phyloP scores from a whole-genome alignment of 371 early-diverging fungal genomes.

The Dichotomocladium elegans region DNA sequence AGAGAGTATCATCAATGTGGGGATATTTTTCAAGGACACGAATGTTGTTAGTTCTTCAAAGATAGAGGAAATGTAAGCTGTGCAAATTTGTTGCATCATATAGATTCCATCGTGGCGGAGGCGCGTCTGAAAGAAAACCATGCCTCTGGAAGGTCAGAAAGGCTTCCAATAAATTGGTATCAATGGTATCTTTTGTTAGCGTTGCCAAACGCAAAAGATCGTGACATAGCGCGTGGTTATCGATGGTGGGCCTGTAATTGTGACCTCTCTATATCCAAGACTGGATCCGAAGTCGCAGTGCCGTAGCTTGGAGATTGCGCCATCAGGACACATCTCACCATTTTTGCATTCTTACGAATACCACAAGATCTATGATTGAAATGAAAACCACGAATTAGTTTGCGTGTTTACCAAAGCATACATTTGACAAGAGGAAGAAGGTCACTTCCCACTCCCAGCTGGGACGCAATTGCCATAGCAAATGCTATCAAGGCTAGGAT shows the following conservation, averaged over 20 bases:
- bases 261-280: slow-evolving; percentile 10
- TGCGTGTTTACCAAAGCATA: no score
- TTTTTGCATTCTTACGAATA: no score
- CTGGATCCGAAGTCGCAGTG: slow-evolving; percentile 10
- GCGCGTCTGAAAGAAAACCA: slow-evolving; percentile 5
- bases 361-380: no score
- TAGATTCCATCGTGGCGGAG: slow-evolving; percentile 17
- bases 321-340: slow-evolving; percentile 6
- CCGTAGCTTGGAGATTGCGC: slow-evolving; percentile 3
- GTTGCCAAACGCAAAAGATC: slow-evolving; percentile 12
- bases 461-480: slow-evolving; percentile 5
- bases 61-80: slow-evolving; percentile 13
- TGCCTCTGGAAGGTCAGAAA: slow-evolving; percentile 9
- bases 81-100: slow-evolving; percentile 20
- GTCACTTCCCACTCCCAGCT: slow-evolving; percentile 7
- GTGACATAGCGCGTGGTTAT: slow-evolving; percentile 10
- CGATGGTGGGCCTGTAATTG: slow-evolving; percentile 8
- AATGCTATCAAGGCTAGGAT: slow-evolving; percentile 14
- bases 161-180: slow-evolving; percentile 2
- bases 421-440: slow-evolving; percentile 6
- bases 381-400: no score
- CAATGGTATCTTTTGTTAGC: slow-evolving; percentile 8
- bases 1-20: slow-evolving; percentile 18
- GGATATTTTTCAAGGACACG: slow-evolving; percentile 17
- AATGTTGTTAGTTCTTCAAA: no score